Conservation (phyloP, 2,329 filamentous ascomycete genomes). For the Epichloe sylvatica region DNA sequence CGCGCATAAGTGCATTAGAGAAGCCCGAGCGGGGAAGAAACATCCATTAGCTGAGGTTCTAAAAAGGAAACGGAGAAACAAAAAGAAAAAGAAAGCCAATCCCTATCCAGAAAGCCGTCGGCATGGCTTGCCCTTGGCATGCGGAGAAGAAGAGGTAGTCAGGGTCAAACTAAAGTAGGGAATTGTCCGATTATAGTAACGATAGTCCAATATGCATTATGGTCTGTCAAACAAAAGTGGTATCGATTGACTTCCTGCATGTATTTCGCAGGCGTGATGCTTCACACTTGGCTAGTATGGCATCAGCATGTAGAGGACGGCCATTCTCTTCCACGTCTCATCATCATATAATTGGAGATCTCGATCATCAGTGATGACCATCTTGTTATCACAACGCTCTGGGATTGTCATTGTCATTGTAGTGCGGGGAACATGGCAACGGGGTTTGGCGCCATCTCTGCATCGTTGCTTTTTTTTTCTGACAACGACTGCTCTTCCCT, state of each 20-base stretch:
- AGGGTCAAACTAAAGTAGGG: no score
- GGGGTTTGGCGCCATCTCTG: neutral
- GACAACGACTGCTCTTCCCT: no score
- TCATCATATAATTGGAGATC: neutral
- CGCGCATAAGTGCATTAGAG: neutral
- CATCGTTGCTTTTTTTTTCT: neutral
- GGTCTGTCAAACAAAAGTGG: no score
- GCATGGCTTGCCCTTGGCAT: no score
- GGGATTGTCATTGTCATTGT: no score
- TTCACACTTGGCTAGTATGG: neutral
- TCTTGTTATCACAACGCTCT: neutral
- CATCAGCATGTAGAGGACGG: neutral
- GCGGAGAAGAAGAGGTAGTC: no score
- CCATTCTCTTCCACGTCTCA: neutral
- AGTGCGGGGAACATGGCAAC: neutral
- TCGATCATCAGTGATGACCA: neutral
- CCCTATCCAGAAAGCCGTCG: no score
- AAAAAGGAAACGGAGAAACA: neutral
- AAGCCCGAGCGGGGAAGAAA: neutral
- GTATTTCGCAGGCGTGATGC: neutral
- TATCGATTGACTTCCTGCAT: no score
- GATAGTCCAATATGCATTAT: no score
- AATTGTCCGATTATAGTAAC: no score
- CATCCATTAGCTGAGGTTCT: no score
- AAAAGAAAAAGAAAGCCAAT: neutral